Evolutionary conservation across 169 alveolate genomes (phyloP).

Genomic region (Plasmodium fragile): DNA sequence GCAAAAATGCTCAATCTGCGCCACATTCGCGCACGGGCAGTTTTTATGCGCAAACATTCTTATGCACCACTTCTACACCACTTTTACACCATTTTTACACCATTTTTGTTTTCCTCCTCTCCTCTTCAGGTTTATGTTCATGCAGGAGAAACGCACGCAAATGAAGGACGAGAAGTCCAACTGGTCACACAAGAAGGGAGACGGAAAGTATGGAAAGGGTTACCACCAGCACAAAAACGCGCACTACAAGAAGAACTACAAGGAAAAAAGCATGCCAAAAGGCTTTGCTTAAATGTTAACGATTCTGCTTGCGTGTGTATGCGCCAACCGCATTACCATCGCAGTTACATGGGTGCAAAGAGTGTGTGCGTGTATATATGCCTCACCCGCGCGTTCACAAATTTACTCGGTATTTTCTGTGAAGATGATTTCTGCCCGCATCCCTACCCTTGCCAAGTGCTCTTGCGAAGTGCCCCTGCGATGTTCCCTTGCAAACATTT

Average conservation of each 20-base stretch:
- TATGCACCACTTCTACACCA: neutral
- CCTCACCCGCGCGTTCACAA: neutral
- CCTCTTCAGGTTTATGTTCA: conserved; percentile 33
- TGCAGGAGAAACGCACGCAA: conserved; percentile 64
- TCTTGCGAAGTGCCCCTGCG: too few relatives aligned
- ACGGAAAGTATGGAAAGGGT: conserved; percentile 44
- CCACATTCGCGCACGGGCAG: neutral
- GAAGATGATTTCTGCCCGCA: neutral
- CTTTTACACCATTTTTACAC: neutral
- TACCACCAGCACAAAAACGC: conserved; percentile 41
- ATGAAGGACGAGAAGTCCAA: conserved; percentile 59
- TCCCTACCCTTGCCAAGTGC: too few relatives aligned
- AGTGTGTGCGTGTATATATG: neutral
- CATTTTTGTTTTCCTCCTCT: neutral
- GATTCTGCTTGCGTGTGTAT: neutral
- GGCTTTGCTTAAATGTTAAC: conserved; percentile 25
- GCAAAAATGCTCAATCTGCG: neutral
- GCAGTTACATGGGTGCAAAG: neutral
- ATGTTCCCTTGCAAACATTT: neutral
- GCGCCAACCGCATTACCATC: neutral
- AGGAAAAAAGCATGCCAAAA: conserved; percentile 31
- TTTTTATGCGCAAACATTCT: neutral
- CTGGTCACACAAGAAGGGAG: conserved; percentile 66
- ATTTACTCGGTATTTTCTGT: neutral
- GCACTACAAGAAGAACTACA: conserved; percentile 59